These are phyloP conservation scores for Sphaerostilbella broomeana DNA, from an alignment of 2,329 filamentous ascomycete genomes.

Conservation along the genomic window DNA sequence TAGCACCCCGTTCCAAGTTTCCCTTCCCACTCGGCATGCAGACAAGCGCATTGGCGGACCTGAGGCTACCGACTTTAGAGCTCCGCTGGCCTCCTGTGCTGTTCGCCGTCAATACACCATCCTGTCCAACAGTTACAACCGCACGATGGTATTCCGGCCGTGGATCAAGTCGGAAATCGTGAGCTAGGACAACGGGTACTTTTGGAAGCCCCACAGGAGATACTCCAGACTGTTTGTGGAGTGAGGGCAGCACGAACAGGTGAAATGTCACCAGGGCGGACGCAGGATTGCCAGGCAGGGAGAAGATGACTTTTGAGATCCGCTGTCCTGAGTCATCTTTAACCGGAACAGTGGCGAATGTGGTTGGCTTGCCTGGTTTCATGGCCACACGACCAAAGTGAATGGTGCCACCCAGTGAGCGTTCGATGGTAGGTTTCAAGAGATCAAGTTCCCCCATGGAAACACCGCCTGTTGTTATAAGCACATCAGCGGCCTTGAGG, in stretches of 20 bases:
- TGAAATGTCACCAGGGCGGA: slow-evolving; percentile 90
- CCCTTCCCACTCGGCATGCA: slow-evolving; percentile 63
- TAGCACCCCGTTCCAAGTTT: slow-evolving; percentile 59
- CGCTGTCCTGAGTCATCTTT: slow-evolving; percentile 54
- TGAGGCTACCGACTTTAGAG: slow-evolving; percentile 81
- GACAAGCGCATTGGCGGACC: slow-evolving; percentile 79
- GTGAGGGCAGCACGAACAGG: slow-evolving; percentile 81
- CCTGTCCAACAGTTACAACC: slow-evolving; percentile 56
- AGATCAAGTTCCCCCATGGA: slow-evolving; percentile 98
- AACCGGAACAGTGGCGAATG: slow-evolving; percentile 80
- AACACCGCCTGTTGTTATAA: slow-evolving; percentile 90
- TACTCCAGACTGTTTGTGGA: slow-evolving; percentile 71
- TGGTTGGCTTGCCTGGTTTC: slow-evolving; percentile 98
- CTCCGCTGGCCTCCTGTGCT: slow-evolving; percentile 91
- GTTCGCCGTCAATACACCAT: slow-evolving; percentile 64
- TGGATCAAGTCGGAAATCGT: slow-evolving; percentile 69
- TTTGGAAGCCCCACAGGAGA: slow-evolving; percentile 61
- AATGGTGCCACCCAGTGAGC: slow-evolving; percentile 80
- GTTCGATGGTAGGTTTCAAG: slow-evolving; percentile 91
- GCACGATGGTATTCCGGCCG: slow-evolving; percentile 89
- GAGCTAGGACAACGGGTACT: slow-evolving; percentile 63
- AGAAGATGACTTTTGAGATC: slow-evolving; percentile 69
- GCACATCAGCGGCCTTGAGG: slow-evolving; percentile 66
- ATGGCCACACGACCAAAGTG: slow-evolving; percentile 95
- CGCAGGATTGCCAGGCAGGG: slow-evolving; percentile 88